Percentiles rank a stretch among this genome's conserved stretches.
These are phyloP conservation scores for Penicillium sp. DNA, from an alignment of 2,329 filamentous ascomycete genomes.

Conservation along the genomic window DNA sequence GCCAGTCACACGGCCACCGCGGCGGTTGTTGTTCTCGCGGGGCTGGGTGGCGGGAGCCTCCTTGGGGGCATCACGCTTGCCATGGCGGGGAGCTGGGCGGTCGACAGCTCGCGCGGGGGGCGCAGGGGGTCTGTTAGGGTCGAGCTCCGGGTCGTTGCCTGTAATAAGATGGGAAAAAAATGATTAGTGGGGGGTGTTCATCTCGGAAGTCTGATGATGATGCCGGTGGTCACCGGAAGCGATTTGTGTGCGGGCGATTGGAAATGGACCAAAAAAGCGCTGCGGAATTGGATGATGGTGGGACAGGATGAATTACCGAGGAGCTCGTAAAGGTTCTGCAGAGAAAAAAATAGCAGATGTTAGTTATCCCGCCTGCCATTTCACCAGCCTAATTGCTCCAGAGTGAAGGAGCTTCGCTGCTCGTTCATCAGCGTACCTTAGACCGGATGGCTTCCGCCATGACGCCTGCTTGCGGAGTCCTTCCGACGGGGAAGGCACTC, in stretches of 20 bases:
- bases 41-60: slow-evolving; percentile 62
- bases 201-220: background rate
- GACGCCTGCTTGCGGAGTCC: slow-evolving; percentile 54
- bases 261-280: background rate
- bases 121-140: slow-evolving; percentile 73
- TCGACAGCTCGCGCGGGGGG: slow-evolving; percentile 88
- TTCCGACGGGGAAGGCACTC: slow-evolving; percentile 54
- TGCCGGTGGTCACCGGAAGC: slow-evolving; percentile 15
- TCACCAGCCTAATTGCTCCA: slow-evolving; percentile 11
- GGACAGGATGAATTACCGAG: slow-evolving; percentile 71
- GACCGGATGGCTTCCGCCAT: slow-evolving; percentile 56
- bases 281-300: background rate
- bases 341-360: slow-evolving; percentile 26
- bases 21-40: slow-evolving; percentile 46
- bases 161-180: slow-evolving; percentile 34
- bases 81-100: slow-evolving; percentile 74
- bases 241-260: slow-evolving; percentile 10
- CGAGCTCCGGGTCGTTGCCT: slow-evolving; percentile 73
- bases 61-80: slow-evolving; percentile 85
- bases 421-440: slow-evolving; percentile 48
- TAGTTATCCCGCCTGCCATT: slow-evolving; percentile 23
- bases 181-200: slow-evolving; percentile 27
- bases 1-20: slow-evolving; percentile 60
- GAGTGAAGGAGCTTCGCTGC: slow-evolving; percentile 12
- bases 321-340: slow-evolving; percentile 94